Percentiles rank a stretch among this genome's conserved stretches.
These are phyloP conservation scores for Pilaira anomala DNA, from an alignment of 192 early-diverging fungal genomes.

Conservation along the genomic window DNA sequence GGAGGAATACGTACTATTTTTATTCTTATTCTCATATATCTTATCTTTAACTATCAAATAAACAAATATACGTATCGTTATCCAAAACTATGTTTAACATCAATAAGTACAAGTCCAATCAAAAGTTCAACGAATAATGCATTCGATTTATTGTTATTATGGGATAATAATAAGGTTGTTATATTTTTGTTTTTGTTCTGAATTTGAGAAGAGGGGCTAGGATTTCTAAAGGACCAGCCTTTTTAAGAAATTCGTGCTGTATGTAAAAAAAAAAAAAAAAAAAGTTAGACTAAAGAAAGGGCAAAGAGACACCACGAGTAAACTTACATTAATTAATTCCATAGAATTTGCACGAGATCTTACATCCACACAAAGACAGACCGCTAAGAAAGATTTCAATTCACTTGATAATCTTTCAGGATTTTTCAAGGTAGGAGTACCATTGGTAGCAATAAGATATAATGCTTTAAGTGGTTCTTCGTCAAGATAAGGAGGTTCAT, in stretches of 20 bases:
- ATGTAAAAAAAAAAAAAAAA: conserved; percentile 8
- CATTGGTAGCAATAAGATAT: conserved; percentile 95
- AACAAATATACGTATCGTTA: too few relatives aligned
- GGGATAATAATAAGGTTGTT: too few relatives aligned
- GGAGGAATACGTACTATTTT: too few relatives aligned
- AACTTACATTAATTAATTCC: conserved; percentile 69
- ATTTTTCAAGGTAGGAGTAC: conserved; percentile 85
- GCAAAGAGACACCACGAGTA: background rate
- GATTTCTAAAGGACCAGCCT: conserved; percentile 55
- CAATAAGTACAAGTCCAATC: too few relatives aligned
- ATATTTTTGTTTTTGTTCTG: conserved; percentile 20
- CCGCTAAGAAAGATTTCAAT: conserved; percentile 83
- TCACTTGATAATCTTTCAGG: conserved; percentile 75
- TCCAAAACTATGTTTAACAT: too few relatives aligned
- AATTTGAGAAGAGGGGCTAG: conserved; percentile 63
- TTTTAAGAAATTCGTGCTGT: conserved; percentile 73
- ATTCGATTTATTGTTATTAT: too few relatives aligned
- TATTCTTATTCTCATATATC: too few relatives aligned
- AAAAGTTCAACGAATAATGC: too few relatives aligned
- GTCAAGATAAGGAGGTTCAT: conserved; percentile 91
- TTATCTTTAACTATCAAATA: too few relatives aligned
- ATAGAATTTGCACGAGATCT: conserved; percentile 73
- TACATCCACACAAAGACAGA: conserved; percentile 83
- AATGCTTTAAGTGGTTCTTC: conserved; percentile 92
- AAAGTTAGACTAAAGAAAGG: conserved; percentile 6